Conservation (phyloP, 345 rosid species). For the Euphorbia peplus region DNA sequence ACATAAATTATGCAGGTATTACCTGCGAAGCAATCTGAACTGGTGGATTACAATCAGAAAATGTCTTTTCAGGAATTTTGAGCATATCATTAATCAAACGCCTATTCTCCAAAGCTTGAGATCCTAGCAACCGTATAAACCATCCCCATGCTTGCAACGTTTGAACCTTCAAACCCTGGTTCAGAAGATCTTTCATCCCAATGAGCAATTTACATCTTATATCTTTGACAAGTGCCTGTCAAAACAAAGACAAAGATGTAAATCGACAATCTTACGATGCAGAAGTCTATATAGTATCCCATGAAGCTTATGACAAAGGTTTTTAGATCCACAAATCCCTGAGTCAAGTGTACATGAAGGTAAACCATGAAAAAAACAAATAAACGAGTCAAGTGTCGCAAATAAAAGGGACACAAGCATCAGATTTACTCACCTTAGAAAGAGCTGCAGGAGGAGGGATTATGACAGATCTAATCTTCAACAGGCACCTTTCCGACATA, state of each 20-base stretch:
- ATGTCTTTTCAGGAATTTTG: conserved; percentile 50
- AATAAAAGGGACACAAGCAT: not conserved
- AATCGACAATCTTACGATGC: not conserved
- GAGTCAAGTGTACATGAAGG: not conserved
- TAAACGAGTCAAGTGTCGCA: not conserved
- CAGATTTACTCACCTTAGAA: conserved; percentile 37
- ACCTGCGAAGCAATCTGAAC: conserved; percentile 66
- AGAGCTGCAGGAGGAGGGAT: conserved; percentile 45
- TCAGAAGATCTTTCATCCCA: conserved; percentile 42
- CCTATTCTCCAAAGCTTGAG: conserved; percentile 37
- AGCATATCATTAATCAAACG: conserved; percentile 49
- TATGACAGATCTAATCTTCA: conserved; percentile 38
- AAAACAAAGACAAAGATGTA: conserved; percentile 18
- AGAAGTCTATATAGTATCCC: not conserved
- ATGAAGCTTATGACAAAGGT: not conserved
- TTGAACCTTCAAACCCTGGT: conserved; percentile 47
- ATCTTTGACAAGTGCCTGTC: conserved; percentile 39
- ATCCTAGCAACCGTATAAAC: conserved; percentile 48
- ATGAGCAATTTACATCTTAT: conserved; percentile 36
- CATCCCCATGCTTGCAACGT: conserved; percentile 59
- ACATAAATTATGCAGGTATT: conserved; percentile 6
- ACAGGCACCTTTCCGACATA: conserved; percentile 47
- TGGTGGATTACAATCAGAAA: conserved; percentile 44
- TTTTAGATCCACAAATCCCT: not conserved
- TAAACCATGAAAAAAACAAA: not conserved